Percentiles rank a stretch among this genome's conserved stretches.
phyloP scores from a whole-genome alignment of 176 grass and related monocot species.

The Oryza officinalis region DNA sequence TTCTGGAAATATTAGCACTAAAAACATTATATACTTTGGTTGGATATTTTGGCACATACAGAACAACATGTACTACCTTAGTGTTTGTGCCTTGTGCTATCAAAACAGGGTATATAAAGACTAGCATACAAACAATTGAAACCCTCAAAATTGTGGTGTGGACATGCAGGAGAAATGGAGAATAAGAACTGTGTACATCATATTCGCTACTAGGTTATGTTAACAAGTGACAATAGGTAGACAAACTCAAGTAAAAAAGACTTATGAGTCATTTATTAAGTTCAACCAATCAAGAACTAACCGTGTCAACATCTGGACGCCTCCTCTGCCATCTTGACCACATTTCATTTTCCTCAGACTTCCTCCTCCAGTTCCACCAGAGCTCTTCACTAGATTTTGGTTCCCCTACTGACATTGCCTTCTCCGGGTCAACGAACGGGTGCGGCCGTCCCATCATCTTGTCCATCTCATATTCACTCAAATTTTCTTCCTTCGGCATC shows the following conservation, averaged over 20 bases:
- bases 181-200: neutral
- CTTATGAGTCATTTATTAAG: neutral
- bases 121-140: slow-evolving; percentile 7
- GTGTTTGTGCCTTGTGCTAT: neutral
- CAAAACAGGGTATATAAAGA: slow-evolving; percentile 12
- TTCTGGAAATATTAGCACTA: slow-evolving; percentile 9
- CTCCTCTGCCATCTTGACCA: slow-evolving; percentile 95
- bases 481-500: slow-evolving; percentile 60
- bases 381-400: slow-evolving; percentile 79
- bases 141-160: neutral
- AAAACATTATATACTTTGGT: neutral
- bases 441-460: slow-evolving; percentile 79
- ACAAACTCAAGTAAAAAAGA: neutral
- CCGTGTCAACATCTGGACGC: slow-evolving; percentile 82
- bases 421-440: slow-evolving; percentile 74
- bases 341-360: slow-evolving; percentile 57
- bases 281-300: slow-evolving; percentile 37
- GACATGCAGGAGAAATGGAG: neutral
- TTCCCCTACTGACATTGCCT: slow-evolving; percentile 58
- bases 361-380: slow-evolving; percentile 98
- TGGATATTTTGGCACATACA: slow-evolving; percentile 9
- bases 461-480: slow-evolving; percentile 77
- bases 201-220: slow-evolving; percentile 24
- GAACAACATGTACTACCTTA: neutral
- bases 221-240: neutral